Evolutionary conservation across 2,329 filamentous ascomycete genomes (phyloP).

Genomic region (Talaromyces sp.): DNA sequence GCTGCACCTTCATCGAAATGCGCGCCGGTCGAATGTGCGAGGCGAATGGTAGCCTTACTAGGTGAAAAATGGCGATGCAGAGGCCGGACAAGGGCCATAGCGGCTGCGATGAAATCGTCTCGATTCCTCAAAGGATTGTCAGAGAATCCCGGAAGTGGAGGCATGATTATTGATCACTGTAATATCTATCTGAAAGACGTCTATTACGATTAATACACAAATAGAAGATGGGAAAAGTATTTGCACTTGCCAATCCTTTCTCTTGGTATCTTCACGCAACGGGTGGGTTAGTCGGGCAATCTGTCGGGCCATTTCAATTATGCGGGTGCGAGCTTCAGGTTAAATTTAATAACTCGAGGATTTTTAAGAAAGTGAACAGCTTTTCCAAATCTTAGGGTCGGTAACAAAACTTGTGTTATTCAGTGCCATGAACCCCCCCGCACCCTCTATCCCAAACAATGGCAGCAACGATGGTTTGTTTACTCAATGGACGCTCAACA

Average conservation of each 20-base stretch:
- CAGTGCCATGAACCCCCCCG: not conserved
- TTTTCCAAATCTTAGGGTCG: not conserved
- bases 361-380: not conserved
- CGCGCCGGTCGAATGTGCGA: conserved; percentile 20
- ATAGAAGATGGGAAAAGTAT: not conserved
- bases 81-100: not conserved
- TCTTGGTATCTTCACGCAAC: not conserved
- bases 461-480: not conserved
- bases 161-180: not conserved
- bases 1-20: conserved; percentile 71
- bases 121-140: not conserved
- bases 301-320: not conserved
- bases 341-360: not conserved
- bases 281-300: not conserved
- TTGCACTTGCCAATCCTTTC: not conserved
- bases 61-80: not conserved
- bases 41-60: conserved; percentile 18
- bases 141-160: not conserved
- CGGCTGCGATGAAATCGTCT: not conserved
- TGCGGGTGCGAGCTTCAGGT: not conserved
- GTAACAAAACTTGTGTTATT: not conserved
- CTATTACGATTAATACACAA: not conserved
- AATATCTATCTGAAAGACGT: not conserved
- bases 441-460: not conserved
- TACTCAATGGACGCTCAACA: not conserved